Evolutionary conservation across 2,329 filamentous ascomycete species (phyloP), one percentile per base, ranked within the genome.

Genomic region (Leptoxyphium fumago): DNA sequence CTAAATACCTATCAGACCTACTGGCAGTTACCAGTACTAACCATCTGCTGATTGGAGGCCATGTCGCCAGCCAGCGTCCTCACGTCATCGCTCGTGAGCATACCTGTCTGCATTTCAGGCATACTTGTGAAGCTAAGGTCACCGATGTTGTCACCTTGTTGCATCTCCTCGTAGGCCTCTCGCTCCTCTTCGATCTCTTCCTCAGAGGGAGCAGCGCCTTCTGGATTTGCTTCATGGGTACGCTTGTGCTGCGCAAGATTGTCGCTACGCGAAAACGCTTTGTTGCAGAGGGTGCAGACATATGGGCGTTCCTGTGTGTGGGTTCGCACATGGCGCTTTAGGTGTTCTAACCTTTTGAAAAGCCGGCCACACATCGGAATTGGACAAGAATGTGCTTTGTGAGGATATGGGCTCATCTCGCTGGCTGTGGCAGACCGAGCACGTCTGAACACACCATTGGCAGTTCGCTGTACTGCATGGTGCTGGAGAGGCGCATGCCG

Each of bases 291-390:
- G 55, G 84, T 84, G 77, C 91, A 98, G 62, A 93, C 82, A 68
- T 98, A 98, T 56, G 91, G 91, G 69, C 89, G 85, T 73, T 98
- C 91, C 74, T 98, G 91, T 45, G 91, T 98, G 74, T 98, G 91
- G 60, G 91, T 98, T 69, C 91, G 84, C 65, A 98, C 91, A 71
- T 98, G 91, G 75, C 89, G 81, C 77, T 98, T 98, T 61, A 98
- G 79, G 70, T 98, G 91, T 71, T 98, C 91, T 71, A 98, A 78
- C 66, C 91, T 82, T 80, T 98, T 98, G 77, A 98, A 98, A 49
- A 95, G 77, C 59, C 91, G 82, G 44, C 91, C 91, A 63, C 91
- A 98, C 44, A 89, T 93, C 26, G 91, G 91, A 58, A 98, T 98
- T n/a, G 91, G 91, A 70, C 91, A 98, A 2, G 89, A 96, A 67